Base-by-base conservation (phyloP, 1,139 yeast genomes). In the Pichia inconspicua region DNA sequence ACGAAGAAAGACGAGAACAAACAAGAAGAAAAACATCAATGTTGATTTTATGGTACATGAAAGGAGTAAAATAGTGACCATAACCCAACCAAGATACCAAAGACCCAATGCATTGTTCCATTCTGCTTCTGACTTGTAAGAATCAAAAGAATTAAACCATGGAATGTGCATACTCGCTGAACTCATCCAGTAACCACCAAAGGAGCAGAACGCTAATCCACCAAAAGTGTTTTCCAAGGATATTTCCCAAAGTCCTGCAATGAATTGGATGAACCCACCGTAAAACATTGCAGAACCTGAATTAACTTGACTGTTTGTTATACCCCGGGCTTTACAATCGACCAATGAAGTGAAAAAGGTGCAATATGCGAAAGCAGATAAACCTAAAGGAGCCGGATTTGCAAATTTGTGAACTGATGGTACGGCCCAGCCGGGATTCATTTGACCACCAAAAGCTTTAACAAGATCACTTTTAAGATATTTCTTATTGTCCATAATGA, bases 161-260 rank as follows among this genome's bases (percentile, higher is more conserved):
- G 82, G 80, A 47, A 82, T 78, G 55, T 77, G 71, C 51, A 88
- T 74, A 25, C 90, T 89, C 65, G 78, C 84, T 53, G 65, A 75
- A 42, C 89, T 71, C 64, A 86, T 73, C 96, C 97, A 89, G 68
- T 88, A 89, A 1, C 92, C 95, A 52, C 95, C 96, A 62, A 73
- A 89, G 5, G 94, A 83, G 25, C 83, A 69, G 52, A 88, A 74
- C 2, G 94, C 94, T 46, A 86, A 78, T 53, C 88, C 96, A 79
- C 95, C 96, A 71, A 88, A 89, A 48, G 95, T 81, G 70, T 88
- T 87, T 59, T 89, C 95, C 40, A 75, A 51, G 11, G 84, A 84
- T 55, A 82, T 72, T 60, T 81, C 87, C 77, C 84, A 82, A 77
- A 83, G 75, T 48, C 88, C 89, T 31, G 94, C 92, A 35, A 74